These are phyloP conservation scores for Coccomyxa sp. DNA, from an alignment of 139 green algal genomes.

Conservation along the genomic window DNA sequence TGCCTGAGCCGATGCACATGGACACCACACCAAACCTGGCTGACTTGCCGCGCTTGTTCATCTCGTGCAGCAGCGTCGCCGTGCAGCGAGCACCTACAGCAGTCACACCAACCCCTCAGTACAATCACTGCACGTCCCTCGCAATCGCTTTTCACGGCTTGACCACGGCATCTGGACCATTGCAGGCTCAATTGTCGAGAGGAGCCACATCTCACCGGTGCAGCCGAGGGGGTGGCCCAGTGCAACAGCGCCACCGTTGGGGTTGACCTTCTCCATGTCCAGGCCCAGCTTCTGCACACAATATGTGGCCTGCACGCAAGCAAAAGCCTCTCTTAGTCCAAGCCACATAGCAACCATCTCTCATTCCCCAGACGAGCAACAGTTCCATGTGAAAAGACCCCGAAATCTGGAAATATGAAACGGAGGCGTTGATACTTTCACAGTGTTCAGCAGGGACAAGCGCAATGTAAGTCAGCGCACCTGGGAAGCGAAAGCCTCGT, in stretches of 20 bases:
- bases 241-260: slow-evolving; percentile 96
- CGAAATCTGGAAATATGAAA: background rate
- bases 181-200: background rate
- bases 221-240: slow-evolving; percentile 93
- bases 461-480: slow-evolving; percentile 15
- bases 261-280: slow-evolving; percentile 88
- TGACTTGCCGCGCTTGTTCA: slow-evolving; percentile 73
- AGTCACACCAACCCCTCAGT: background rate
- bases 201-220: slow-evolving; percentile 46
- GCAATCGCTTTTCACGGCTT: background rate
- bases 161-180: background rate
- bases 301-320: slow-evolving; percentile 78
- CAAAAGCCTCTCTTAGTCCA: background rate
- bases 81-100: slow-evolving; percentile 59
- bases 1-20: slow-evolving; percentile 98
- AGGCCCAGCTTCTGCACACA: slow-evolving; percentile 82
- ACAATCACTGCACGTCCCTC: background rate
- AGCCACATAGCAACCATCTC: background rate
- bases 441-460: background rate
- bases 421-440: background rate
- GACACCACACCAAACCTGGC: slow-evolving; percentile 92
- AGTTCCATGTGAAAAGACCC: background rate
- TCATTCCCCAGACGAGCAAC: background rate
- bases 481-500: slow-evolving; percentile 93
- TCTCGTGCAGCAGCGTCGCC: slow-evolving; percentile 95